Base-by-base conservation (phyloP, 1,284 basidiomycete genomes). In the Boletus smithii region DNA sequence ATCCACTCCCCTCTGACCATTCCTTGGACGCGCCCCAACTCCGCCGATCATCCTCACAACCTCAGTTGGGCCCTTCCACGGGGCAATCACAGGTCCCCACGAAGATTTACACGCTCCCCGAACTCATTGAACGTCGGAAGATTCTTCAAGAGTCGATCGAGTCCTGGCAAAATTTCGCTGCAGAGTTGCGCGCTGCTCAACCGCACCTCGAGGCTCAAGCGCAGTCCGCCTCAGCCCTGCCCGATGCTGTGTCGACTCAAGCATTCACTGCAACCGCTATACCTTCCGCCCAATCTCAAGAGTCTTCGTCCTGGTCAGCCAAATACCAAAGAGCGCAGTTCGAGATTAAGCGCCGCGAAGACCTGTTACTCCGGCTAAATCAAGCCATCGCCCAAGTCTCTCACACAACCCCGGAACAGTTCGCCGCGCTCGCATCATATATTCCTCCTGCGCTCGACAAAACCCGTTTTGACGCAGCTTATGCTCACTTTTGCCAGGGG, bases 311-410 rank as follows among this genome's bases (percentile, higher is more conserved):
- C 1, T 65, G 64, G 55, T 29, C 37, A 8, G 47, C 20, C 47
- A 64, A 54, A 34, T 51, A 52, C 38, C 51, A 68, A 26, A 50
- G 57, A 45, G 60, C 59, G 16, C 65, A 60, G 32, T 63, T 66
- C 42, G 65, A 67, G 49, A 67, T 63, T 42, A 67, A 59, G 38
- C 65, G 61, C 18, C 59, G 65, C 26, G 61, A 66, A 43, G 61
- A 66, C 26, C 37, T 67, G 26, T 38, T 67, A 9, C 23, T 61
- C 34, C 59, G 59, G 8, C 44, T 63, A 22, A 65, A 67, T 27
- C 63, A 61, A 34, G 63, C 61, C 11, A 67, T 63, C 33, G 18
- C 48, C 0, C 61, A 63, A 16, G 41, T 60, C 29, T 53, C 53
- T 14, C 34, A 59, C 29, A 48, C 57, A 35, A 50, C 42, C 5